phyloP scores from a whole-genome alignment of 306 rosid species.

The Casuarina glauca region DNA sequence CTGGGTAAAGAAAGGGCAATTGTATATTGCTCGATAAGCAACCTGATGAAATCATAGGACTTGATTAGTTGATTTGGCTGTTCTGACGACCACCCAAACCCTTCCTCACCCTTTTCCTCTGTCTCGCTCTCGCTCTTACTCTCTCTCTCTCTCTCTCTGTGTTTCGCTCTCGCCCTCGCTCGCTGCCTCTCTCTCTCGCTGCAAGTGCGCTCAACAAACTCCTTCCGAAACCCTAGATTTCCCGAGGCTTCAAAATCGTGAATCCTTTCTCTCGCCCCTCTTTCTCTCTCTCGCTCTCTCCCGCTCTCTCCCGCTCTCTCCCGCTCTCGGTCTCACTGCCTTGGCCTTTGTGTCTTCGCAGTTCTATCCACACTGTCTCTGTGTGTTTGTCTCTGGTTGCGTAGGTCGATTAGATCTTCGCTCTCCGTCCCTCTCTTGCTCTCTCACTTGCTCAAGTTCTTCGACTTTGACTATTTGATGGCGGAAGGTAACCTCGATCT shows the following conservation, averaged over 20 bases:
- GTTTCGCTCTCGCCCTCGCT: slow-evolving; percentile 12
- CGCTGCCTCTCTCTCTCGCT: slow-evolving; percentile 10
- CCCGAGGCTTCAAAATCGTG: slow-evolving; percentile 22
- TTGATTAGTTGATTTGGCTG: slow-evolving; percentile 49
- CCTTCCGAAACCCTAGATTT: slow-evolving; percentile 46
- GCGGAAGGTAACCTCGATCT: slow-evolving; percentile 60
- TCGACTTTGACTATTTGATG: slow-evolving; percentile 28
- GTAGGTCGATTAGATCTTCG: slow-evolving; percentile 5
- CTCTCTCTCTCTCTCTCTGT: slow-evolving; percentile 14
- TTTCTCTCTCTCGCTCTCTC: not conserved
- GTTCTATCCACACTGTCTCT: slow-evolving; percentile 9
- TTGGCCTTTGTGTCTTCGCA: not conserved
- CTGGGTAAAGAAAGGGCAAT: not conserved
- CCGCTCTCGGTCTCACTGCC: not conserved
- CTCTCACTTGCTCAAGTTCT: slow-evolving; percentile 17
- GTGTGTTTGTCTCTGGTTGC: not conserved
- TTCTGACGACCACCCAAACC: slow-evolving; percentile 51
- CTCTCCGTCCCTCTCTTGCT: slow-evolving; percentile 19
- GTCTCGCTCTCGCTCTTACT: slow-evolving; percentile 1
- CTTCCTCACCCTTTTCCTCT: slow-evolving; percentile 32
- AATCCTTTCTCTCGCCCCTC: not conserved
- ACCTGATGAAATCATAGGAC: slow-evolving; percentile 18
- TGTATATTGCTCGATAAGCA: slow-evolving; percentile 3
- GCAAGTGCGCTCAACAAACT: slow-evolving; percentile 27
- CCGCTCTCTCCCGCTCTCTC: not conserved